phyloP scores from a whole-genome alignment of 768 basidiomycete species.

The Leucocoprinus sp. region DNA sequence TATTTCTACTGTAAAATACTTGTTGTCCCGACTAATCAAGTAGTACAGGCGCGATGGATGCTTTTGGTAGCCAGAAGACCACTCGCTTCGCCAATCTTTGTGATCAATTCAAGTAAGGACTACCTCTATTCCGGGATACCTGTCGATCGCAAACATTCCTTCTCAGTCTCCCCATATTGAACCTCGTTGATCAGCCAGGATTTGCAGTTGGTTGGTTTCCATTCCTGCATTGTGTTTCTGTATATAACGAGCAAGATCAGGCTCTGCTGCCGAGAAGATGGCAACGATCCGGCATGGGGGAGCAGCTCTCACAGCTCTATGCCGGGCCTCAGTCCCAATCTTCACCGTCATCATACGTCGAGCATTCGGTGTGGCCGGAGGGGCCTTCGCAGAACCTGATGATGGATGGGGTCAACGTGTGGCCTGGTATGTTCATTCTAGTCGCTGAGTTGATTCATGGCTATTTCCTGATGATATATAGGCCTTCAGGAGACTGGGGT shows the following conservation, averaged over 20 bases:
- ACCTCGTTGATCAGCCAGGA: slow-evolving; percentile 33
- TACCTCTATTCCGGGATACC: not conserved
- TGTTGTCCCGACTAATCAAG: too few relatives aligned
- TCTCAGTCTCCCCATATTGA: slow-evolving; percentile 27
- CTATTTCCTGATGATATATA: slow-evolving; percentile 7
- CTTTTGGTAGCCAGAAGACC: slow-evolving; percentile 31
- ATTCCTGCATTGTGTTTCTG: not conserved
- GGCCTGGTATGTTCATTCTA: slow-evolving; percentile 24
- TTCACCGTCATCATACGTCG: slow-evolving; percentile 31
- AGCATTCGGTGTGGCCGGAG: slow-evolving; percentile 33
- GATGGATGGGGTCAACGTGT: slow-evolving; percentile 26
- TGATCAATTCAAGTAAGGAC: slow-evolving; percentile 29
- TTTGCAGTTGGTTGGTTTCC: slow-evolving; percentile 26
- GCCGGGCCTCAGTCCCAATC: slow-evolving; percentile 28
- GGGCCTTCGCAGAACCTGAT: slow-evolving; percentile 29
- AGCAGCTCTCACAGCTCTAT: slow-evolving; percentile 27
- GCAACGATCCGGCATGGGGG: slow-evolving; percentile 34
- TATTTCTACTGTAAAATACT: slow-evolving; percentile 9
- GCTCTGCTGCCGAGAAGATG: slow-evolving; percentile 27
- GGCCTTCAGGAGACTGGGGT: slow-evolving; percentile 37
- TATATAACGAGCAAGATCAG: slow-evolving; percentile 6
- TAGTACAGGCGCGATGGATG: slow-evolving; percentile 28
- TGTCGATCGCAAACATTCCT: not conserved
- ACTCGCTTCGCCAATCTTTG: slow-evolving; percentile 30
- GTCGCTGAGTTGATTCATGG: not conserved